Base-by-base conservation (phyloP, 1,139 yeast genomes). In the Saccharomyces hybrid region DNA sequence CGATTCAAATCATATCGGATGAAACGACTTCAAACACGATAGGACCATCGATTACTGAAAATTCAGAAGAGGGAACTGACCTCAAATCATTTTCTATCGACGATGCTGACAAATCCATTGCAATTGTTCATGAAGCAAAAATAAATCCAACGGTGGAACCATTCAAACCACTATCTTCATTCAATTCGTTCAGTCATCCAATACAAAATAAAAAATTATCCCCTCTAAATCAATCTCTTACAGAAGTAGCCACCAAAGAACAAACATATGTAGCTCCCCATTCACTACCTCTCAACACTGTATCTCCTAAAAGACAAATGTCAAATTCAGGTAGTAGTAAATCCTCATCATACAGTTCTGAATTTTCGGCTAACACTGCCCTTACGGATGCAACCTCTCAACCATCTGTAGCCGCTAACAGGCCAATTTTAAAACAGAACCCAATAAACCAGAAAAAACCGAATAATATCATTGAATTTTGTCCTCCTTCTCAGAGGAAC, bases 271-370 rank as follows among this genome's bases (percentile, higher is more conserved):
- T 16, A 21, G 6, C 24, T 38, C n/a, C 44, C 2, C 44, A 9
- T 16, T 19, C 44, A 16, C 9, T 38, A 4, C 44, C 44, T 8
- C 11, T 16, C 14, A 58, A 58, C 47, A 50, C 54, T 7, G 52
- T 63, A 27, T 60, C 64, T 7, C 67, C 69, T 0, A 54, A 60
- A 26, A 61, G 70, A 48, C 60, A 62, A 44, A 44, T 66, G 12
- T 67, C 69, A 3, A 64, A 62, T 47, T 51, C 58, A 14, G 60
- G 54, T 5, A 64, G 69, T 51, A 54, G 58, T 16, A 47, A 26
- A 27, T 47, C 48, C 21, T 57, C 64, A 6, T 66, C 69, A 1
- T 44, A 56, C 27, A 66, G 65, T 48, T 66, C 71, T 1, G 62
- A 65, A 47, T 62, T 66, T 47, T 67, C 70, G 0, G 53, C 57